A percentile compares a stretch with the other conserved stretches of the same genome.
Conservation (phyloP, 2,329 filamentous ascomycete genomes). For the Fusarium ramigenum region DNA sequence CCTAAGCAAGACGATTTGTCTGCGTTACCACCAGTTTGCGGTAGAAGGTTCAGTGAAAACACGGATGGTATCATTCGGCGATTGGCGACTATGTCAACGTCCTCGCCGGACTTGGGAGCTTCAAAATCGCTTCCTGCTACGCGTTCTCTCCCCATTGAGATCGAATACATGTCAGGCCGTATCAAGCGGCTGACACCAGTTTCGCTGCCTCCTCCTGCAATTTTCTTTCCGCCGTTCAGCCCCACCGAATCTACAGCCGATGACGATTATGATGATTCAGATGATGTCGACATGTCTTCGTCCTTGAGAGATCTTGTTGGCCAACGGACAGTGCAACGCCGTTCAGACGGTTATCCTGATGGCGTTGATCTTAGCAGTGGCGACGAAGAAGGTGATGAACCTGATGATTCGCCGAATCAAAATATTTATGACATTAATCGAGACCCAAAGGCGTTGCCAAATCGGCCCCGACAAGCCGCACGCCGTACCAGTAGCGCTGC, state of each 20-base stretch:
- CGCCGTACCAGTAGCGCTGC: constrained; percentile 47
- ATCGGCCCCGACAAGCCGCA: constrained; percentile 15
- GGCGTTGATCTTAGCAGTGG: constrained; percentile 53
- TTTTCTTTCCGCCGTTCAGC: constrained; percentile 61
- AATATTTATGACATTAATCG: constrained; percentile 45
- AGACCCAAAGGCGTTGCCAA: constrained; percentile 32
- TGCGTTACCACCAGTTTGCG: not conserved
- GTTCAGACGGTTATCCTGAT: constrained; percentile 54
- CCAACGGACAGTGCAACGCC: constrained; percentile 49
- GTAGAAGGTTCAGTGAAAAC: constrained; percentile 41
- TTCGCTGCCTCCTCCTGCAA: constrained; percentile 61
- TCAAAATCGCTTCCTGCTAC: not conserved
- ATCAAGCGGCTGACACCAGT: constrained; percentile 58
- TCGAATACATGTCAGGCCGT: constrained; percentile 57
- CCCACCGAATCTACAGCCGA: constrained; percentile 50
- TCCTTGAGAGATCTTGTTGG: constrained; percentile 47
- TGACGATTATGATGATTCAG: constrained; percentile 43
- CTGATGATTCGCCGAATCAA: constrained; percentile 46
- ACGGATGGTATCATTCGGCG: constrained; percentile 55
- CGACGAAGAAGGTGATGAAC: constrained; percentile 55
- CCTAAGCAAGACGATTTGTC: constrained; percentile 43
- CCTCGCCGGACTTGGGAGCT: constrained; percentile 44
- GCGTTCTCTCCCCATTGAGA: constrained; percentile 45
- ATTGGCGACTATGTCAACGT: constrained; percentile 54
- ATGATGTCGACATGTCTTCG: constrained; percentile 43